Evolutionary conservation across 495 filamentous ascomycete species (phyloP).

Genomic region (Aspergillus taichungensis): DNA sequence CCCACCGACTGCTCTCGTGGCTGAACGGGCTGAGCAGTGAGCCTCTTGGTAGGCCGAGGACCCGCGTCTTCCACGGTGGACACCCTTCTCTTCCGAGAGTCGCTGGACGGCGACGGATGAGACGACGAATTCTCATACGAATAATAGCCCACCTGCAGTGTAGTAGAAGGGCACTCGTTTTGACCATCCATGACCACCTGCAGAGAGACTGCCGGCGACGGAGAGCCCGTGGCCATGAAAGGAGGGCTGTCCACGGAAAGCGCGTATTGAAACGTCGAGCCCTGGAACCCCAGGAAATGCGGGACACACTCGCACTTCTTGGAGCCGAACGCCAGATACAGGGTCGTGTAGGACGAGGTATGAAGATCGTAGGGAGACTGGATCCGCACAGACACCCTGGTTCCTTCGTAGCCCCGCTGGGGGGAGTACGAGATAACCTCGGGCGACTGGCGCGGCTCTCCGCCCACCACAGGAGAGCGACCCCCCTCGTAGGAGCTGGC

Average conservation of each 20-base stretch:
- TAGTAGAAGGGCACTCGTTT: conserved; percentile 50
- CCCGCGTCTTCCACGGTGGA: conserved; percentile 34
- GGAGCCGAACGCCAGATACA: conserved; percentile 67
- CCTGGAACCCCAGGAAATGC: conserved; percentile 50
- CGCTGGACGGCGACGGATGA: conserved; percentile 22
- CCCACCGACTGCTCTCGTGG: conserved; percentile 27
- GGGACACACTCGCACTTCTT: conserved; percentile 56
- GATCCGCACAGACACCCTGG: conserved; percentile 62
- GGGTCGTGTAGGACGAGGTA: conserved; percentile 43
- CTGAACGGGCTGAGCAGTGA: conserved; percentile 31
- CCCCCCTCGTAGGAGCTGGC: conserved; percentile 39
- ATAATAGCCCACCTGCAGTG: conserved; percentile 66
- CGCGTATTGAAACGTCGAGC: conserved; percentile 56
- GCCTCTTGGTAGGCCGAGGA: conserved; percentile 36
- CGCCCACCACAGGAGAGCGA: conserved; percentile 29
- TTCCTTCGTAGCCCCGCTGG: conserved; percentile 54
- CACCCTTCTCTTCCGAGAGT: conserved; percentile 45
- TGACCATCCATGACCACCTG: conserved; percentile 61
- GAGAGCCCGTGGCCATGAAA: conserved; percentile 56
- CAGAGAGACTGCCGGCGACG: conserved; percentile 62
- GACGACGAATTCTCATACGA: conserved; percentile 51
- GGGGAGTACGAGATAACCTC: conserved; percentile 63
- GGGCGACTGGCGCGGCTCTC: conserved; percentile 32
- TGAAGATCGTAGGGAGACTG: conserved; percentile 64
- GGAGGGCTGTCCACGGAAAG: conserved; percentile 64